phyloP scores from a whole-genome alignment of 2,329 filamentous ascomycete genomes.

The Phyllosticta paracitricarpa region DNA sequence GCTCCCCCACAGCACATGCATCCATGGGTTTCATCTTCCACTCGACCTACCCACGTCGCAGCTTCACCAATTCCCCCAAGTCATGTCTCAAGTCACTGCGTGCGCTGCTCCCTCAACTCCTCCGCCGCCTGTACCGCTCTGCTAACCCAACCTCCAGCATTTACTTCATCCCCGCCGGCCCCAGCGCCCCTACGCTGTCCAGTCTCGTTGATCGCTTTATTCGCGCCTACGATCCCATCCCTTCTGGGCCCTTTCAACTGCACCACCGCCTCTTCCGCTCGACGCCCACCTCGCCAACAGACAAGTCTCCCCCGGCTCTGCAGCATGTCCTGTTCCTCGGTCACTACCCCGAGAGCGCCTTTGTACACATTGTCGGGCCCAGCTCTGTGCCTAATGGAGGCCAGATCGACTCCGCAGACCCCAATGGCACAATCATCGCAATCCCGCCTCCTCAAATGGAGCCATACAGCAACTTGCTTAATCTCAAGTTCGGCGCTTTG shows the following conservation, averaged over 20 bases:
- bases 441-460: constrained; percentile 11
- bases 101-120: not conserved
- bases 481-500: constrained; percentile 11
- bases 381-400: not conserved
- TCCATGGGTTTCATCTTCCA: not conserved
- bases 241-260: constrained; percentile 20
- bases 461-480: constrained; percentile 10
- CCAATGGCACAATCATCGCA: constrained; percentile 4
- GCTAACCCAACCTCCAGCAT: constrained; percentile 16
- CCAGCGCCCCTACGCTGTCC: constrained; percentile 16
- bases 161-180: constrained; percentile 23
- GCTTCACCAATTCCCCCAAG: not conserved
- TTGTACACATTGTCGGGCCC: constrained; percentile 4
- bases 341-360: constrained; percentile 8
- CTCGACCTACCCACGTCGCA: not conserved
- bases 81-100: constrained; percentile 2
- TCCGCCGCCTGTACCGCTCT: not conserved
- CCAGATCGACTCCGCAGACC: not conserved
- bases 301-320: constrained; percentile 8
- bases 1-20: not conserved
- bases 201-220: constrained; percentile 18
- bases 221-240: constrained; percentile 17
- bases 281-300: constrained; percentile 14
- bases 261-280: constrained; percentile 26
- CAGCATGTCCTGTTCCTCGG: constrained; percentile 12